Evolutionary conservation across 108 stramenopile species (phyloP).

Genomic region (Fragilariopsis cylindrus): DNA sequence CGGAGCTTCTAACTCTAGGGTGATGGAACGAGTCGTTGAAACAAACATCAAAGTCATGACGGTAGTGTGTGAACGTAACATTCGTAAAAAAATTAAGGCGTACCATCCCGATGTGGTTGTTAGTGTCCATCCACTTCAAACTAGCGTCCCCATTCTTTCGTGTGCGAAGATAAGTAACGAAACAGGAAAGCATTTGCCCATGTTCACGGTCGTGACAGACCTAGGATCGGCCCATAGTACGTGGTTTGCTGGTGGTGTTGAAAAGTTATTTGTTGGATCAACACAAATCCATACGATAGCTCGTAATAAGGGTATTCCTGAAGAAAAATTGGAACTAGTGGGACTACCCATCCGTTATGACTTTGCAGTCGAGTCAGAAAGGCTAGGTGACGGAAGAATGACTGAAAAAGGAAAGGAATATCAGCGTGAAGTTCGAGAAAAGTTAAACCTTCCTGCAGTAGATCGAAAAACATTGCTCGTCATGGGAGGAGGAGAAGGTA

Average conservation of each 20-base stretch:
- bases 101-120: conserved; percentile 90
- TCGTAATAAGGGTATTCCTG: conserved; percentile 67
- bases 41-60: conserved; percentile 76
- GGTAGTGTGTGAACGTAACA: conserved; percentile 69
- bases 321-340: conserved; percentile 81
- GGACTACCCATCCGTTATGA: conserved; percentile 95
- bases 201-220: conserved; percentile 98
- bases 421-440: conserved; percentile 45
- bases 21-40: conserved; percentile 78
- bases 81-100: conserved; percentile 63
- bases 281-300: conserved; percentile 76
- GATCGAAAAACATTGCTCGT: conserved; percentile 57
- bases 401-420: conserved; percentile 58
- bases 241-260: conserved; percentile 93
- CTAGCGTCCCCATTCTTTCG: conserved; percentile 86
- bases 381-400: conserved; percentile 71
- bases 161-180: conserved; percentile 77
- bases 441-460: conserved; percentile 47
- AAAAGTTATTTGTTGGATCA: conserved; percentile 91
- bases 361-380: conserved; percentile 73
- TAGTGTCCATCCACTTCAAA: conserved; percentile 96
- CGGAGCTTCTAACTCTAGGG: conserved; percentile 64
- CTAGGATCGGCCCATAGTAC: conserved; percentile 89
- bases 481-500: conserved; percentile 95
- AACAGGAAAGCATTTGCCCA: conserved; percentile 78